Evolutionary conservation across 2,329 filamentous ascomycete species (phyloP).

Genomic region (Amauroascus verrucosus): DNA sequence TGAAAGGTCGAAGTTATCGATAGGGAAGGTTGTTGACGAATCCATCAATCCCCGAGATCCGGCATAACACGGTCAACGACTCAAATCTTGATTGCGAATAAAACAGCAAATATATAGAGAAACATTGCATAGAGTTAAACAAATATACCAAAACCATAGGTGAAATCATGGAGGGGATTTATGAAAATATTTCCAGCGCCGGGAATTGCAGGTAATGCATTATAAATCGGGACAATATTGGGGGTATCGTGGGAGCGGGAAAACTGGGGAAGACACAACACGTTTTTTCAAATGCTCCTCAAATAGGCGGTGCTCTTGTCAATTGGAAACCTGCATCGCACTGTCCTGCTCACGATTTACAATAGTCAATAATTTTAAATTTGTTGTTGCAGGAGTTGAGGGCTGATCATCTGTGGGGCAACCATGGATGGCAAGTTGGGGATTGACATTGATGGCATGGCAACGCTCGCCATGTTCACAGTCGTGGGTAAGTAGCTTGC

Average conservation of each 20-base stretch:
- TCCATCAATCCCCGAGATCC: neutral
- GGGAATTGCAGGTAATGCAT: constrained; percentile 6
- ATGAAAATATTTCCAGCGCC: neutral
- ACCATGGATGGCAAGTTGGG: constrained; percentile 34
- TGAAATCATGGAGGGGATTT: neutral
- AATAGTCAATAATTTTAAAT: constrained; percentile 22
- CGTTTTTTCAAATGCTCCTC: neutral
- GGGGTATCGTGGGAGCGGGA: constrained; percentile 1
- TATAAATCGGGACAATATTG: constrained; percentile 1
- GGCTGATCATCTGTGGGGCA: constrained; percentile 34
- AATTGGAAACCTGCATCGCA: neutral
- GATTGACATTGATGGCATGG: constrained; percentile 30
- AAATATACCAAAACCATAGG: neutral
- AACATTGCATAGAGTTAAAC: constrained; percentile 6
- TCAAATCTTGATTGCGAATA: constrained; percentile 5
- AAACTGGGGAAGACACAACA: neutral
- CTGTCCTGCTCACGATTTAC: neutral
- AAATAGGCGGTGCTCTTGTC: neutral
- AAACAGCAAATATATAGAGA: neutral
- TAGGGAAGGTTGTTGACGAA: neutral
- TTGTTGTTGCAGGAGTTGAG: constrained; percentile 36
- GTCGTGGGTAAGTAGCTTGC: constrained; percentile 21
- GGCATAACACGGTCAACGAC: neutral
- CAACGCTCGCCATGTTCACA: constrained; percentile 28
- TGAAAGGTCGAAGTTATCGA: neutral